Conservation (phyloP, 306 rosid species). For the Dicorynia guianensis region DNA sequence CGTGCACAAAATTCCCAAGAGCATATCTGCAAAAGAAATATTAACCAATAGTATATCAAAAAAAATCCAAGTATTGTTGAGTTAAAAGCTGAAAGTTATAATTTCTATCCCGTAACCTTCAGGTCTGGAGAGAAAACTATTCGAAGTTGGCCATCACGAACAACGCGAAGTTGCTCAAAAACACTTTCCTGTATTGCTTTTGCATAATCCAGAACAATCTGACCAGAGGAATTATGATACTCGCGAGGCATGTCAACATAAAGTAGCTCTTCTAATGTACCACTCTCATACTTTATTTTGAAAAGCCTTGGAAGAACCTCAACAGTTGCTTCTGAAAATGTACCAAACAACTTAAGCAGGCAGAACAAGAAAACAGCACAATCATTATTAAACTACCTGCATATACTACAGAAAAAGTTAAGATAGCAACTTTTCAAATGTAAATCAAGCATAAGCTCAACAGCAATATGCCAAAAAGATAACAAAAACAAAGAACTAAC, state of each 20-base stretch:
- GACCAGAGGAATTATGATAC: slow-evolving; percentile 91
- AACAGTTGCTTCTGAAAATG: slow-evolving; percentile 84
- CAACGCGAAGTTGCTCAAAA: slow-evolving; percentile 98
- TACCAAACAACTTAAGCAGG: slow-evolving; percentile 20
- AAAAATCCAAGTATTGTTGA: not conserved
- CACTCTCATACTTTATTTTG: slow-evolving; percentile 96
- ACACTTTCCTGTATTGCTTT: slow-evolving; percentile 96
- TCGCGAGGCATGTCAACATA: slow-evolving; percentile 95
- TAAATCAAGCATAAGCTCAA: slow-evolving; percentile 9
- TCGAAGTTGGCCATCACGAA: slow-evolving; percentile 96
- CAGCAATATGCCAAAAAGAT: slow-evolving; percentile 15
- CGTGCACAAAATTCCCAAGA: slow-evolving; percentile 99
- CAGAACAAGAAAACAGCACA: slow-evolving; percentile 34
- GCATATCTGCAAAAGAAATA: slow-evolving; percentile 69
- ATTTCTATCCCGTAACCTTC: slow-evolving; percentile 59
- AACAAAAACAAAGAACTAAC: slow-evolving; percentile 55
- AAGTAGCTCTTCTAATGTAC: slow-evolving; percentile 94
- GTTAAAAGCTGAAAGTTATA: slow-evolving; percentile 22
- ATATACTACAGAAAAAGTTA: not conserved
- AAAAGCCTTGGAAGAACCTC: slow-evolving; percentile 99
- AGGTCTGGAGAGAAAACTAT: slow-evolving; percentile 88
- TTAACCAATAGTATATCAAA: slow-evolving; percentile 30
- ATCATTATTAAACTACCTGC: slow-evolving; percentile 14
- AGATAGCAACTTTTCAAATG: not conserved
- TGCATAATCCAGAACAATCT: slow-evolving; percentile 90